Conservation (phyloP, 345 rosid species). For the Corchorus olitorius region DNA sequence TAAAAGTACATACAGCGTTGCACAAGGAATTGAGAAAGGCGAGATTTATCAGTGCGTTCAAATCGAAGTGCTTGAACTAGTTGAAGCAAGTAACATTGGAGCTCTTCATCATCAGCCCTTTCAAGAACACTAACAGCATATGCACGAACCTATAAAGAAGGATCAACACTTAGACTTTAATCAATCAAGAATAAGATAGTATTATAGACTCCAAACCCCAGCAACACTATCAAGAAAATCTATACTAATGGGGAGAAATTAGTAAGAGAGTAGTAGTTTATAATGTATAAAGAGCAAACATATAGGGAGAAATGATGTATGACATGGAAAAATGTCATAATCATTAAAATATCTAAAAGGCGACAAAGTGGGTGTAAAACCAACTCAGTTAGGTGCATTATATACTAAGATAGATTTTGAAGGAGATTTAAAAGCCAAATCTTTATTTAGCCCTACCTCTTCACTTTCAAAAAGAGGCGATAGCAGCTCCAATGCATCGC, state of each 20-base stretch:
- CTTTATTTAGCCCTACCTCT: slow-evolving; percentile 57
- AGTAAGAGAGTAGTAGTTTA: slow-evolving; percentile 8
- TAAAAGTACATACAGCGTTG: slow-evolving; percentile 66
- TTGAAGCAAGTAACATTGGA: slow-evolving; percentile 96
- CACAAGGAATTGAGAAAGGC: slow-evolving; percentile 91
- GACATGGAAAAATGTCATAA: not conserved
- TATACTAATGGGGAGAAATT: not conserved
- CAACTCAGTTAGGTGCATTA: not conserved
- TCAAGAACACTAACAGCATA: slow-evolving; percentile 97
- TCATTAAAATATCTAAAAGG: slow-evolving; percentile 8
- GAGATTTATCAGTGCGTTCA: slow-evolving; percentile 94
- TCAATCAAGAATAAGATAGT: slow-evolving; percentile 6
- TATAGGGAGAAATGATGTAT: not conserved
- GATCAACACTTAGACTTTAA: slow-evolving; percentile 23
- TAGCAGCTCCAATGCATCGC: slow-evolving; percentile 92
- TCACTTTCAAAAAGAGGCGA: slow-evolving; percentile 96
- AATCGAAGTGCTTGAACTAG: slow-evolving; percentile 98
- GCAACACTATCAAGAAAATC: not conserved
- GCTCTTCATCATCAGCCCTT: slow-evolving; percentile 98
- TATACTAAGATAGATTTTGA: not conserved
- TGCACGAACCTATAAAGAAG: slow-evolving; percentile 82
- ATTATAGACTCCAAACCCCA: slow-evolving; percentile 1
- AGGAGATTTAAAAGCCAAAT: not conserved
- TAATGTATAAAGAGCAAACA: not conserved
- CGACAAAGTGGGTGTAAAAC: not conserved